These are phyloP conservation scores for Nakazawaea peltata DNA, from an alignment of 805 yeast species.

Conservation along the genomic window DNA sequence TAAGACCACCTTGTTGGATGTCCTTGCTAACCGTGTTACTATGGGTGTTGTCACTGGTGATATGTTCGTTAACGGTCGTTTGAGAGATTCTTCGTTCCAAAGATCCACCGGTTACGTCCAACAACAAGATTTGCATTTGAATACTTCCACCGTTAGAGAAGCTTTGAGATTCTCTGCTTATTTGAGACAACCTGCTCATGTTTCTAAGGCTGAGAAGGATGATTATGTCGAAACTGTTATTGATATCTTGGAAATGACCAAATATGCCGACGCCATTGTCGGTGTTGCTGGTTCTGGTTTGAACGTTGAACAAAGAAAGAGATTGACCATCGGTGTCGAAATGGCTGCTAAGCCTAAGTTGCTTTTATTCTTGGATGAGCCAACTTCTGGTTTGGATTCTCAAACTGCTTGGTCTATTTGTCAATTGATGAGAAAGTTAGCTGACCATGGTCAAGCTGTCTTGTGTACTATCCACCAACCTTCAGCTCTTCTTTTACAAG, in stretches of 20 bases:
- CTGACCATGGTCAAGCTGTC: slow-evolving; percentile 67
- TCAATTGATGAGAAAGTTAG: slow-evolving; percentile 56
- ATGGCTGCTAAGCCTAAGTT: slow-evolving; percentile 62
- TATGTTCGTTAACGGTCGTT: slow-evolving; percentile 61
- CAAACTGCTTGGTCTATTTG: slow-evolving; percentile 68
- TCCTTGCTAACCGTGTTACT: slow-evolving; percentile 62
- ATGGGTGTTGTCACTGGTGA: slow-evolving; percentile 69
- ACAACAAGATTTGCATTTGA: slow-evolving; percentile 72
- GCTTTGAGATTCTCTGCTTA: slow-evolving; percentile 65
- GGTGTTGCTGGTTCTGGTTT: slow-evolving; percentile 71
- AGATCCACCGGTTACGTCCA: slow-evolving; percentile 76
- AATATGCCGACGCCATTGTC: slow-evolving; percentile 71
- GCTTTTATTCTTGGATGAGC: slow-evolving; percentile 60
- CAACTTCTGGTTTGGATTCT: slow-evolving; percentile 67
- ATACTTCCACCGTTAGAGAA: slow-evolving; percentile 66
- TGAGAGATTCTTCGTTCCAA: slow-evolving; percentile 59
- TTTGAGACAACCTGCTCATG: slow-evolving; percentile 58
- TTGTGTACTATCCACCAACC: slow-evolving; percentile 77
- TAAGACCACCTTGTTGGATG: slow-evolving; percentile 69
- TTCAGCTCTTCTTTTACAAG: slow-evolving; percentile 59
- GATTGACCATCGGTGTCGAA: slow-evolving; percentile 64
- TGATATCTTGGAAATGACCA: slow-evolving; percentile 57
- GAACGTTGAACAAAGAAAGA: slow-evolving; percentile 62
- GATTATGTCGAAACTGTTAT: slow-evolving; percentile 66
- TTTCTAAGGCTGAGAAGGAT: slow-evolving; percentile 49